Evolutionary conservation across 2,329 filamentous ascomycete genomes (phyloP).

Genomic region (Triangularia verruculosa): DNA sequence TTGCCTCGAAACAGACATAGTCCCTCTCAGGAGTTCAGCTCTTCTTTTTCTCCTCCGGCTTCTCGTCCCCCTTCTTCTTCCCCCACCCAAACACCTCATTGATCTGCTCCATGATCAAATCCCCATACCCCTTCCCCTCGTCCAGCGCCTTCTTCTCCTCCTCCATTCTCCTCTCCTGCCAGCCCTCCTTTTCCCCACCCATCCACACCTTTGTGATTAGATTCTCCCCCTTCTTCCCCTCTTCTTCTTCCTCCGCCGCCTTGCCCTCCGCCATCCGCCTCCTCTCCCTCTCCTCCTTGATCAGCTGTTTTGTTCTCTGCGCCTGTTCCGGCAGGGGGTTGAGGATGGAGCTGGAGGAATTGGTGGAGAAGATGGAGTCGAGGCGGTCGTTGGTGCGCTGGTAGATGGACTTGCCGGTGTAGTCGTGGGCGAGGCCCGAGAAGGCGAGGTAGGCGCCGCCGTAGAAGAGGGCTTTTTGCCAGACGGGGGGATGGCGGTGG

Average conservation of each 20-base stretch:
- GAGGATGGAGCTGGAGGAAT: constrained; percentile 26
- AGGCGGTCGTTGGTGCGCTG: constrained; percentile 45
- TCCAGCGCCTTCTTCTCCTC: constrained; percentile 52
- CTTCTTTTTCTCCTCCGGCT: constrained; percentile 29
- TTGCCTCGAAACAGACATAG: too few species aligned
- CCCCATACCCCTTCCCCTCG: constrained; percentile 55
- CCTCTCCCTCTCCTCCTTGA: constrained; percentile 45
- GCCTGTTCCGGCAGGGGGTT: constrained; percentile 57
- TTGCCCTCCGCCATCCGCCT: constrained; percentile 34
- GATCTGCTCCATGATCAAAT: constrained; percentile 56
- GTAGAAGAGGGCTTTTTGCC: constrained; percentile 50
- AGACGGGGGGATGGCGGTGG: neutral
- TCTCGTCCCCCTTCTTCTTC: constrained; percentile 23
- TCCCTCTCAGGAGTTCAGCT: constrained; percentile 12
- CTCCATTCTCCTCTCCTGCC: constrained; percentile 51
- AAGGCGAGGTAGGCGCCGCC: constrained; percentile 51
- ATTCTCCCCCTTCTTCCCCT: constrained; percentile 28
- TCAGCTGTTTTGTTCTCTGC: constrained; percentile 43
- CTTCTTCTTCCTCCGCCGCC: constrained; percentile 30
- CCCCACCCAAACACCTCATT: constrained; percentile 46
- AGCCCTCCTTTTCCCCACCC: constrained; percentile 54
- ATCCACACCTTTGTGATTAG: constrained; percentile 47
- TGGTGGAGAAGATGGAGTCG: constrained; percentile 38
- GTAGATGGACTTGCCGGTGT: constrained; percentile 52
- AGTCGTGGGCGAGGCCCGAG: constrained; percentile 56